Base-by-base conservation (phyloP, 1,284 basidiomycete species). In the Schizophyllum amplum region DNA sequence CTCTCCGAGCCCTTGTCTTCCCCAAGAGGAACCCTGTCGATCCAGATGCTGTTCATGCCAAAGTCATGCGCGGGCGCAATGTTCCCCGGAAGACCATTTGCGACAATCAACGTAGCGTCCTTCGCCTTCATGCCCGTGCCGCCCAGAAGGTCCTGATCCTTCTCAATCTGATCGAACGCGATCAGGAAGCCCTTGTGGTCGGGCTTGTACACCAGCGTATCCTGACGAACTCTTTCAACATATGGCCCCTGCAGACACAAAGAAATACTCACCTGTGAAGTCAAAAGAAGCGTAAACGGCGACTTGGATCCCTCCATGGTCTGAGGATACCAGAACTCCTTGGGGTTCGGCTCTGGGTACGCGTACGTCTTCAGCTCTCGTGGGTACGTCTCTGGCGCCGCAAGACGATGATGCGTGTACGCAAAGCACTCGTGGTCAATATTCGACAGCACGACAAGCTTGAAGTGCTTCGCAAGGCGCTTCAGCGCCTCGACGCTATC, bases 391-490 rank as follows among this genome's bases (percentile, higher is more conserved):
- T 64, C 66, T 24, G 65, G 74, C 55, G 72, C 77, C 61, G 74
- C 78, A 17, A 90, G 77, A 51, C 76, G 72, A n/a, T 68, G 68
- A 48, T 82, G 82, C 1, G 86, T 88, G 61, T 76, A 71, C 2
- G 75, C 70, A 67, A 88, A 87, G 42, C 84, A 86, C n/a, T 65
- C 63, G 55, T 78, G 76, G 64, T 90, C 87, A 63, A 90, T 83
- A 68, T 90, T 90, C 60, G 86, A 88, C 46, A 90, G 75, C 1
- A 88, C 84, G 55, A 83, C 74, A 58, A 90, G 82, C 59, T 82
- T 83, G 71, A 81, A 89, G 64, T 78, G 75, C 58, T 76, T 74
- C 27, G 84, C 76, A 54, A 90, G 78, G 48, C 71, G 69, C 48
- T 72, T 74, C 3, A 90, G 79, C 0, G 86, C 87, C 15, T 71